Percentiles rank a stretch among this genome's conserved stretches.
phyloP scores from a whole-genome alignment of 2,329 filamentous ascomycete genomes.

The Lasiodiplodia citricola region DNA sequence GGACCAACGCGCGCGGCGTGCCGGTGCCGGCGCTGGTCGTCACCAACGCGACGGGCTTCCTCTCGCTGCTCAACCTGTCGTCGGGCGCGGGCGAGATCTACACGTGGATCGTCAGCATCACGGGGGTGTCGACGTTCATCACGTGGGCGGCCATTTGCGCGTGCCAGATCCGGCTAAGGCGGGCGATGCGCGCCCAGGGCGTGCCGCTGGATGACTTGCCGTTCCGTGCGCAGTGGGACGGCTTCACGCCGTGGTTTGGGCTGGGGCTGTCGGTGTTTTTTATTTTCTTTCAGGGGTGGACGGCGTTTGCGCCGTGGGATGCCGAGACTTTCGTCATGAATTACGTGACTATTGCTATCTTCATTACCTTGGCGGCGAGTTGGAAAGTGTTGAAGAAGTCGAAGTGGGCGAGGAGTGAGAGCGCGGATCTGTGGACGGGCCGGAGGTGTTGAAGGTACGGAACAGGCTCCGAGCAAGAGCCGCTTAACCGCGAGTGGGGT shows the following conservation, averaged over 20 bases:
- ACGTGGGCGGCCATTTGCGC: conserved; percentile 86
- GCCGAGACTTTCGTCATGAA: not conserved
- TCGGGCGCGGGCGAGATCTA: conserved; percentile 75
- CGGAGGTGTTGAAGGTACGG: too few relatives aligned
- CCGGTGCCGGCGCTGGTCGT: conserved; percentile 59
- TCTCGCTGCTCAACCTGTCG: conserved; percentile 72
- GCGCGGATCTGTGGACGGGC: too few relatives aligned
- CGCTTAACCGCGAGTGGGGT: too few relatives aligned
- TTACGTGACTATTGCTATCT: not conserved
- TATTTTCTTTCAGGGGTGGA: conserved; percentile 43
- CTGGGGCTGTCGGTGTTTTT: conserved; percentile 45
- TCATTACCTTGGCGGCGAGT: not conserved
- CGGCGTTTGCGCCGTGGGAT: conserved; percentile 31
- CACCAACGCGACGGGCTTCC: conserved; percentile 62
- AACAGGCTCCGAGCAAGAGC: too few relatives aligned
- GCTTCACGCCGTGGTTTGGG: conserved; percentile 48
- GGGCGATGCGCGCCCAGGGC: conserved; percentile 46
- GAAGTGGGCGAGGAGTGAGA: not conserved
- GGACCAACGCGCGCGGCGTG: conserved; percentile 61
- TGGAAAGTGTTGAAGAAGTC: not conserved
- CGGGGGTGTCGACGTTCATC: conserved; percentile 75
- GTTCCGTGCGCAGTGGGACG: conserved; percentile 47
- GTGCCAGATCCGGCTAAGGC: conserved; percentile 87
- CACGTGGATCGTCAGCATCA: conserved; percentile 78
- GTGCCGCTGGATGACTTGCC: conserved; percentile 51